Conservation (phyloP, 108 stramenopile species). For the Conticribra weissflogii region DNA sequence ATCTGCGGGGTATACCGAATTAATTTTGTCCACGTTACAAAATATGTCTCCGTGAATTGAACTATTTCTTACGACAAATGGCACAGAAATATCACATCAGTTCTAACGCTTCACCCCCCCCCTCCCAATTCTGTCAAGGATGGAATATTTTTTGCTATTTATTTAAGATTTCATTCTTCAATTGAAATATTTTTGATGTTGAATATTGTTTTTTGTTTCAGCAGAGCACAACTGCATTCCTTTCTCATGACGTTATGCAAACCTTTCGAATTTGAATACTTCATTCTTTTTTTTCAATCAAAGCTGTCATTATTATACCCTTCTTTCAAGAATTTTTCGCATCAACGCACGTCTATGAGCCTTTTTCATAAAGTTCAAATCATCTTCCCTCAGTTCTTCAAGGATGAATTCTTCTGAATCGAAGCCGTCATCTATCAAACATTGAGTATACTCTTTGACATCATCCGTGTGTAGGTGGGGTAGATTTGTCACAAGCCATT, state of each 20-base stretch:
- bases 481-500: constrained; percentile 40
- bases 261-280: neutral
- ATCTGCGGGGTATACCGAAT: no score
- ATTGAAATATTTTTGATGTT: neutral
- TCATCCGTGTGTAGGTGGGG: constrained; percentile 45
- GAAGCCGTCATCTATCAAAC: constrained; percentile 46
- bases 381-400: constrained; percentile 40
- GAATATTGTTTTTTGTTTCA: neutral
- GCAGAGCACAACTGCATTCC: no score
- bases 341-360: constrained; percentile 46
- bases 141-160: no score
- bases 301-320: neutral
- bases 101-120: no score
- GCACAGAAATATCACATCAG: no score
- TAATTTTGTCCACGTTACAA: no score
- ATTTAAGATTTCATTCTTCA: neutral
- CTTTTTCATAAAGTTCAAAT: constrained; percentile 50
- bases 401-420: constrained; percentile 50
- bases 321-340: constrained; percentile 26
- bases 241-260: no score
- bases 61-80: no score
- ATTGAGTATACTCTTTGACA: constrained; percentile 22
- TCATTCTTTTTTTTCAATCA: neutral
- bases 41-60: no score
- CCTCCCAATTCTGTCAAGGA: no score